Evolutionary conservation across 768 basidiomycete genomes (phyloP).

Genomic region (Postia placenta): DNA sequence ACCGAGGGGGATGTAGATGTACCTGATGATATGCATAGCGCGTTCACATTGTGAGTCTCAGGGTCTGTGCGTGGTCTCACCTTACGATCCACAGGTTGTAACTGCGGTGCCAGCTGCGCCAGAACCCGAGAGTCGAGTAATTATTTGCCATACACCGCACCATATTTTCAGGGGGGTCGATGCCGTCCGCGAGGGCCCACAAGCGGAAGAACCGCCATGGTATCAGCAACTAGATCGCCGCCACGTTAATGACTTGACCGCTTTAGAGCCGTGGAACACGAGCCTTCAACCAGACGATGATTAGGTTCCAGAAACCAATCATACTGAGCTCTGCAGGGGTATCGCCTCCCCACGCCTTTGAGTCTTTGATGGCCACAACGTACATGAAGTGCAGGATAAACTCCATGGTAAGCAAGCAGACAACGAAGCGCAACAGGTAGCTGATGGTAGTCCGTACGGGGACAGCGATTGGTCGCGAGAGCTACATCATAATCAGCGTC

Average conservation of each 20-base stretch:
- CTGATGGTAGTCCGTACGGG: slow-evolving; percentile 32
- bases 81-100: slow-evolving; percentile 95
- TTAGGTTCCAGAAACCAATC: slow-evolving; percentile 96
- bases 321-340: slow-evolving; percentile 78
- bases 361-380: slow-evolving; percentile 92
- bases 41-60: background rate
- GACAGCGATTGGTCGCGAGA: slow-evolving; percentile 52
- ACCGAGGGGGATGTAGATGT: slow-evolving; percentile 92
- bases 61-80: no score
- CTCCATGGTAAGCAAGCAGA: slow-evolving; percentile 82
- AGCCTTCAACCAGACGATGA: slow-evolving; percentile 96
- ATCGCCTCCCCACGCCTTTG: slow-evolving; percentile 73
- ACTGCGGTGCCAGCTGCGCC: slow-evolving; percentile 94
- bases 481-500: slow-evolving; percentile 30
- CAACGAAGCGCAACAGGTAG: slow-evolving; percentile 68
- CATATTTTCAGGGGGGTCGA: slow-evolving; percentile 98
- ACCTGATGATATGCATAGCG: slow-evolving; percentile 40
- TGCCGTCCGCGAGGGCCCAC: slow-evolving; percentile 83
- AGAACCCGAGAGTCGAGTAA: slow-evolving; percentile 89
- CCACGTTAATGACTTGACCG: background rate
- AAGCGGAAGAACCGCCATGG: slow-evolving; percentile 97
- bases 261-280: slow-evolving; percentile 11
- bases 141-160: slow-evolving; percentile 98
- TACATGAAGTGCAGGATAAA: slow-evolving; percentile 91
- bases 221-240: slow-evolving; percentile 66